Base-by-base conservation (phyloP, 2,329 filamentous ascomycete species). In the Cladophialophora psammophila region DNA sequence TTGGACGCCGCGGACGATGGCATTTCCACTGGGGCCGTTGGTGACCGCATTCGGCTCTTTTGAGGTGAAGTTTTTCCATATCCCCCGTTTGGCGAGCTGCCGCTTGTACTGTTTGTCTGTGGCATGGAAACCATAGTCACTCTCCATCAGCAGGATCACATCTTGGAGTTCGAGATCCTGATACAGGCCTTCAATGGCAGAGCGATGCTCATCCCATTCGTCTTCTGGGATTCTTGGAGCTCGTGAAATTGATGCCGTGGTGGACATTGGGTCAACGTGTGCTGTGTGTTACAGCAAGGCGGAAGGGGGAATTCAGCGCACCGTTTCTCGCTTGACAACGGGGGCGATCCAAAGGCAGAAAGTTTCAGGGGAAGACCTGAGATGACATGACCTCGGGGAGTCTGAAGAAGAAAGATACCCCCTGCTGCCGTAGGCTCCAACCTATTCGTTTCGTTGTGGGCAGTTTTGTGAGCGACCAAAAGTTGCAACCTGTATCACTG, bases 101-200 rank as follows among this genome's bases (percentile, higher is more conserved):
- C 53, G 53, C 36, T 56, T 56, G 53, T 36, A 56, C 34, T 56
- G 32, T 36, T 56, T 56, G 53, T 56, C 53, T 56, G 53, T 56
- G 15, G 53, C 53, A 20, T 36, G 53, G 15, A 56, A 56, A 36
- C 15, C 53, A 36, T 36, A 18, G 32, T 20, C 8, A 9, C 53
- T 40, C 9, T 40, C 9, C 15, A 38, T 20, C 54, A 57, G 5
- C 15, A 5, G 40, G n/a, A 42, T 42, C 40, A 42, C 13, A n/a
- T 8, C 40, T n/a, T 10, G 40, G 40, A 42, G 13, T 42, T 42
- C 13, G 15, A 42, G 40, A 18, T 20, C n/a, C 13, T n/a, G 42
- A 20, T 48, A 26, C 13, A 20, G 26, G 3, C 42, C 6, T 48
- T 20, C 42, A 9, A 20, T 48, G 18, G 2, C 18, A 20, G 42